Base-by-base conservation (phyloP, 192 early-diverging fungal genomes). In the Lobosporangium transversale region DNA sequence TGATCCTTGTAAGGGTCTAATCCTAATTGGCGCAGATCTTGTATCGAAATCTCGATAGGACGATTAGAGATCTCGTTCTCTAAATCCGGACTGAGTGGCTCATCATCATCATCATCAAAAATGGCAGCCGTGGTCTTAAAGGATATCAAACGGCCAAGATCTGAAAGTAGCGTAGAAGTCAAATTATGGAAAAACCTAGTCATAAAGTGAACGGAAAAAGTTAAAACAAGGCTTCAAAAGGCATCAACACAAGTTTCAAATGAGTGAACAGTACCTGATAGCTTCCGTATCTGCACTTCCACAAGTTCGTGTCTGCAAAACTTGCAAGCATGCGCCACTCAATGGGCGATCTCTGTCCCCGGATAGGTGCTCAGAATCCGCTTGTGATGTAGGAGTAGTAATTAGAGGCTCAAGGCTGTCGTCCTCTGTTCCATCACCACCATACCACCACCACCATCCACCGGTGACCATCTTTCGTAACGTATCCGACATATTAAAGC, bases 371-470 rank as follows among this genome's bases (percentile, higher is more conserved):
- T 48, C 66, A n/a, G 57, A 65, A 48, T 29, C 61, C n/a, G n/a
- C n/a, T 53, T 57, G 70, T 49, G 52, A 48, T 53, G 23, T 54
- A 24, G n/a, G 43, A 35, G 0, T 43, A 12, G 21, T 40, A 7
- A 61, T 29, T 33, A 66, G 56, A 9, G 70, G 45, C 35, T 70
- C 54, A 40, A 53, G 57, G 30, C 65, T 61, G n/a, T 79, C 70
- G 23, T 56, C 76, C 30, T 48, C 68, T 31, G 29, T 18, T 26
- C 61, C 63, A 11, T 79, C 70, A 42, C 66, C 60, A 1, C 76
- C 84, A 59, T 83, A 81, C 81, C 84, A 82, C 84, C 84, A 81
- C 65, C 80, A 79, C 81, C 84, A 83, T 23, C 84, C 84, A 51
- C 79, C 79, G 20, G 80, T 66, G 18, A 85, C 35, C 55, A 83